phyloP scores from a whole-genome alignment of 139 green algal genomes.

The Desmodesmus armatus region DNA sequence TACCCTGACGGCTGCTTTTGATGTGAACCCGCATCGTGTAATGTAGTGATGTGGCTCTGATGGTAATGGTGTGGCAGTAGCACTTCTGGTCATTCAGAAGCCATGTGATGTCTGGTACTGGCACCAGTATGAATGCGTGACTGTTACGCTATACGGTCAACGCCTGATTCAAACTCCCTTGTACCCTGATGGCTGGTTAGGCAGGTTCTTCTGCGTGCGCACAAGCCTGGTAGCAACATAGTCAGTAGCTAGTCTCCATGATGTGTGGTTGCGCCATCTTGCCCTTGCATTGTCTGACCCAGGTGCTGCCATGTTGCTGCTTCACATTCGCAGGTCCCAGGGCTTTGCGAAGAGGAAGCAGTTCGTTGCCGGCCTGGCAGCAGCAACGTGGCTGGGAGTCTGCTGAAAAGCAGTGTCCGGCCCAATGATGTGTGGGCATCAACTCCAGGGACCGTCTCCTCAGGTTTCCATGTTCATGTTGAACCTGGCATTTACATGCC shows the following conservation, averaged over 20 bases:
- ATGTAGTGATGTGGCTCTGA: neutral
- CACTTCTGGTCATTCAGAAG: neutral
- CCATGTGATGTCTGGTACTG: too few species aligned
- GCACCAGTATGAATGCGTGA: too few species aligned
- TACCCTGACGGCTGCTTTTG: neutral
- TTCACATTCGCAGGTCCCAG: neutral
- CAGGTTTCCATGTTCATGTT: too few species aligned
- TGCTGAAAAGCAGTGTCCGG: too few species aligned
- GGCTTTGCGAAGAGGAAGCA: too few species aligned
- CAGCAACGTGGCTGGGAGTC: too few species aligned
- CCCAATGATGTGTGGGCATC: too few species aligned
- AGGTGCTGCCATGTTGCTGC: neutral
- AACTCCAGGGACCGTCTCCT: too few species aligned
- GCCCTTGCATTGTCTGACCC: neutral
- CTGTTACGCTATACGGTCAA: neutral
- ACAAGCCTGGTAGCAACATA: neutral
- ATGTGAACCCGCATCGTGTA: neutral
- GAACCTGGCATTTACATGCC: too few species aligned
- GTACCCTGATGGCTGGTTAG: neutral
- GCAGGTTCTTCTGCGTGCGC: neutral
- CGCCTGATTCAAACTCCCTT: neutral
- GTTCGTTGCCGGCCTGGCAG: too few species aligned
- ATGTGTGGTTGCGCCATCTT: neutral
- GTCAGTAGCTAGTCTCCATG: neutral
- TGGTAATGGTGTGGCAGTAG: too few species aligned